A percentile compares a stretch with the other conserved stretches of the same genome.
phyloP scores from a whole-genome alignment of 116 monocot species.

The Iris pallida region DNA sequence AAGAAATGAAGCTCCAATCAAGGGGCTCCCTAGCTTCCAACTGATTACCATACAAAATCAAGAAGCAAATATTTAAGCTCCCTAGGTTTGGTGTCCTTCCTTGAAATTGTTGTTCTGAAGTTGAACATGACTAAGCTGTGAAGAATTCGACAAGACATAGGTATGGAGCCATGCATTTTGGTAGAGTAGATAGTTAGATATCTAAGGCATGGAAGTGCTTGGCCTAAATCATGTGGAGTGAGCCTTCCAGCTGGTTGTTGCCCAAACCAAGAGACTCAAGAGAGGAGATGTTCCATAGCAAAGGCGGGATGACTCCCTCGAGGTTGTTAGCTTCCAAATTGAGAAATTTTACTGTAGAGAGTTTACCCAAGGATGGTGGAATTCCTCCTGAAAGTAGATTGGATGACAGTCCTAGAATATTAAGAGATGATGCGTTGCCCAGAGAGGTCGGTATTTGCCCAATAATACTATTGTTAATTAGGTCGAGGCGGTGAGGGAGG shows the following conservation, averaged over 20 bases:
- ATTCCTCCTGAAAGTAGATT: too few relatives aligned
- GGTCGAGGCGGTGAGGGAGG: too few relatives aligned
- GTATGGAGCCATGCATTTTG: constrained; percentile 18
- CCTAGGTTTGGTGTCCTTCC: constrained; percentile 18
- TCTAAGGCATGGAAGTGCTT: constrained; percentile 4
- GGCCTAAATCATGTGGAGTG: background rate
- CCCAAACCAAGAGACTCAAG: background rate
- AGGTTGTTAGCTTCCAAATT: constrained; percentile 6
- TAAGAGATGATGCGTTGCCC: too few relatives aligned
- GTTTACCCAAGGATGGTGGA: too few relatives aligned
- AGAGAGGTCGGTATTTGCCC: too few relatives aligned
- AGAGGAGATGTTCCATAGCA: background rate
- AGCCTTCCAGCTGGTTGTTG: background rate
- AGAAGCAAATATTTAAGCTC: background rate
- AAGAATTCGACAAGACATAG: constrained; percentile 18
- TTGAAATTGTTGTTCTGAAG: constrained; percentile 13
- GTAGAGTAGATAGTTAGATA: constrained; percentile 9
- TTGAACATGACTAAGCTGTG: background rate
- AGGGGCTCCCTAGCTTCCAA: constrained; percentile 1
- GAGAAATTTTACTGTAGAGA: background rate
- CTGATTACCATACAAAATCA: constrained; percentile 10
- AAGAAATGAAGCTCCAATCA: background rate
- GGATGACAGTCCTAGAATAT: too few relatives aligned
- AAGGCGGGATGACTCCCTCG: constrained; percentile 9
- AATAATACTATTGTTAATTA: too few relatives aligned